Evolutionary conservation across 805 yeast genomes (phyloP).

Genomic region (Starmerella davenportii): DNA sequence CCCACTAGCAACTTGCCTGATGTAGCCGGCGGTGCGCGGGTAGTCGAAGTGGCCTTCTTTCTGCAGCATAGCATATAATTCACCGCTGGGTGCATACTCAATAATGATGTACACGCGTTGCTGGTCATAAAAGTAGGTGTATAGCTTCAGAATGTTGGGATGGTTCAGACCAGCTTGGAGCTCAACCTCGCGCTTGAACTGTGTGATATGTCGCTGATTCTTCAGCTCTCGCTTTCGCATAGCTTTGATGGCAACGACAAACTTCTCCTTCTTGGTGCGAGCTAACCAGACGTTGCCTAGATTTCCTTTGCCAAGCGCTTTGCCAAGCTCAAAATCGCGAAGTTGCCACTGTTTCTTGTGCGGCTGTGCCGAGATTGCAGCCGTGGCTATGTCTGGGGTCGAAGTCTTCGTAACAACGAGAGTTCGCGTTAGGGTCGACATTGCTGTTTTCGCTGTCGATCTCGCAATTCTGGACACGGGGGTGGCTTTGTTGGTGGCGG

Average conservation of each 20-base stretch:
- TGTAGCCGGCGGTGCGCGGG: conserved; percentile 50
- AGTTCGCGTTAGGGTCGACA: too few species aligned
- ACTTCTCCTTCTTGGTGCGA: conserved; percentile 53
- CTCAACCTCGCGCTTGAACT: conserved; percentile 79
- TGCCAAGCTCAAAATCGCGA: conserved; percentile 67
- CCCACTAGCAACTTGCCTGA: conserved; percentile 51
- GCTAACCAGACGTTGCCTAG: conserved; percentile 88
- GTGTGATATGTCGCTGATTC: conserved; percentile 60
- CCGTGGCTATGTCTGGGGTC: too few species aligned
- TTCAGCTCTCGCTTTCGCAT: conserved; percentile 71
- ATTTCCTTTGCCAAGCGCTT: conserved; percentile 79
- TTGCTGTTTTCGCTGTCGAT: too few species aligned
- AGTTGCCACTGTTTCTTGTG: background rate
- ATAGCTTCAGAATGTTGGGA: conserved; percentile 60
- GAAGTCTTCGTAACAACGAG: too few species aligned
- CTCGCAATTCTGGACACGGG: too few species aligned
- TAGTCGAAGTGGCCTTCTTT: conserved; percentile 47
- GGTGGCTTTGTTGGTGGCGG: too few species aligned
- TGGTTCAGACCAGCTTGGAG: conserved; percentile 65
- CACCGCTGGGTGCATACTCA: conserved; percentile 77
- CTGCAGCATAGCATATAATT: conserved; percentile 57
- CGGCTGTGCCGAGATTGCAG: too few species aligned
- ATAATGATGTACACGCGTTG: conserved; percentile 64
- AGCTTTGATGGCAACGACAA: conserved; percentile 74
- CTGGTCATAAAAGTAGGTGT: conserved; percentile 70